Evolutionary conservation across 2,329 filamentous ascomycete species (phyloP), one percentile per base, ranked within the genome.

Genomic region (Cladobotryum protrusum): DNA sequence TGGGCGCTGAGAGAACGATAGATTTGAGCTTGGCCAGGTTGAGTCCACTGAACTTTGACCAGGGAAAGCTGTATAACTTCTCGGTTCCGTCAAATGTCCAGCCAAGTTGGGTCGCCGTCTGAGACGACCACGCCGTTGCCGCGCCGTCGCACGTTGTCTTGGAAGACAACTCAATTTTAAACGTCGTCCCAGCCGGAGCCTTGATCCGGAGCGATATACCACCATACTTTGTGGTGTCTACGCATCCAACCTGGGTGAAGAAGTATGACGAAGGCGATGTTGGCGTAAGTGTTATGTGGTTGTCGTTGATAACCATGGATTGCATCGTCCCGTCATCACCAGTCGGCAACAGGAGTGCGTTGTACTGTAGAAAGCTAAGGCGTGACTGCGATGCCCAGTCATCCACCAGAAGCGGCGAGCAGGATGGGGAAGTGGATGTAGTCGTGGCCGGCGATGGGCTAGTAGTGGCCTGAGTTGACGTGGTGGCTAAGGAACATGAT

Each of bases 301-400:
- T 61, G 59, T 78, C 73, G 53, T 71, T 71, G 36, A 82, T 77
- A 13, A 72, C 67, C 19, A 82, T 65, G 1, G 77, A 80, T 18
- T 71, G 68, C 76, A 82, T 81, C 6, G 75, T 76, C 2, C 65
- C 73, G 60, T 83, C 80, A 54, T 81, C 77, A 33, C 77, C 79
- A 5, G 75, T 75, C 4, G 79, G 70, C 54, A 76, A 67, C 2
- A 76, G 66, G 65, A 82, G 67, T 35, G 79, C 71, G 59, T 83
- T 83, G 68, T 83, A 83, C 58, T 70, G 77, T 14, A 83, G 64
- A 63, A 83, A 83, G 1, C 76, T 80, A 47, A 83, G 63, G 29
- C 79, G 77, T 5, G 79, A 83, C 60, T 83, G 80, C 8, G 79
- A 83, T 48, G 71, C 71, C 73, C 77, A 83, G 65, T 83, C 80